Percentiles rank a stretch among this genome's conserved stretches.
phyloP scores from a whole-genome alignment of 148 eudicot genomes.

The Spergularia marina region DNA sequence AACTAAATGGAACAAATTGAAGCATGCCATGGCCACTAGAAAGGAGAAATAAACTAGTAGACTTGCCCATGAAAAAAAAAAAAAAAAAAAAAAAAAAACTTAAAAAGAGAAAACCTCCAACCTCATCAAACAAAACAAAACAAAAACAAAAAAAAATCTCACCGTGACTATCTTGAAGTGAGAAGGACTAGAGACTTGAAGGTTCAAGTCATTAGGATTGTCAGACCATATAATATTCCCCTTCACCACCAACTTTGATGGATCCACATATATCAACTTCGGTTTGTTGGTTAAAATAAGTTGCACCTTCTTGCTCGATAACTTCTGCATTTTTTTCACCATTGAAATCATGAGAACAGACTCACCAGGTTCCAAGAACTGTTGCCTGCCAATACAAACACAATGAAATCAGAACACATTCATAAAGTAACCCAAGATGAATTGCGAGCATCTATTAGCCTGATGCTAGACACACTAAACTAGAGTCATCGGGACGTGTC shows the following conservation, averaged over 20 bases:
- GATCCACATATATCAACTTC: conserved; percentile 82
- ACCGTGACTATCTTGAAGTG: conserved; percentile 87
- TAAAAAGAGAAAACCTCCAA: too few species aligned
- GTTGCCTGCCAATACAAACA: conserved; percentile 63
- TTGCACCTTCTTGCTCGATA: conserved; percentile 95
- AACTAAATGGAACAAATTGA: background rate
- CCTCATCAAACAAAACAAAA: background rate
- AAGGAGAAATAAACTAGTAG: background rate
- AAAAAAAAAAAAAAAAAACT: too few species aligned
- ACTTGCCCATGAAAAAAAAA: background rate
- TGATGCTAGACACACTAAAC: conserved; percentile 9
- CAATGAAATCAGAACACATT: background rate
- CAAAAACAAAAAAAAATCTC: conserved; percentile 29
- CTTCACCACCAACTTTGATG: conserved; percentile 75
- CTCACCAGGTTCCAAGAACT: conserved; percentile 89
- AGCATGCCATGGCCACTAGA: background rate
- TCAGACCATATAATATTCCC: conserved; percentile 90
- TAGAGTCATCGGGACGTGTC: background rate
- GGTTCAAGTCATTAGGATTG: conserved; percentile 73
- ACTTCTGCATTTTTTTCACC: conserved; percentile 89
- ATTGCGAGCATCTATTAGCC: conserved; percentile 5
- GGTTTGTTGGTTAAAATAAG: conserved; percentile 97
- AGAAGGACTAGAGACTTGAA: conserved; percentile 82
- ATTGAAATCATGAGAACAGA: conserved; percentile 95
- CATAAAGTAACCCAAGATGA: background rate